These are phyloP conservation scores for Gardenia jasminoides DNA, from an alignment of 257 asterid genomes.

Conservation along the genomic window DNA sequence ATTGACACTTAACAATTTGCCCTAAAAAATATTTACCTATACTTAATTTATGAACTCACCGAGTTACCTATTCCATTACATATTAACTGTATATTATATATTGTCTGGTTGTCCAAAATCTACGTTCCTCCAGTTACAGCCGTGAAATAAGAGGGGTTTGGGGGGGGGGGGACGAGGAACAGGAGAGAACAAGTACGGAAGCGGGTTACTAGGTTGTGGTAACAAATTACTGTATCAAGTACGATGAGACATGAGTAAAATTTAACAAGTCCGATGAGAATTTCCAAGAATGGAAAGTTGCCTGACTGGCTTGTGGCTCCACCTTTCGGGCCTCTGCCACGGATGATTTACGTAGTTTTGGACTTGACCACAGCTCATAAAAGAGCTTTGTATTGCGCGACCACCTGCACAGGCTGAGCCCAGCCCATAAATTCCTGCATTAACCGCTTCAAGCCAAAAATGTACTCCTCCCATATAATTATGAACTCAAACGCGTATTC, in stretches of 20 bases:
- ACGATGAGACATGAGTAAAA: background rate
- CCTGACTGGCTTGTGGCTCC: background rate
- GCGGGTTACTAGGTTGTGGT: background rate
- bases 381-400: background rate
- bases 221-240: background rate
- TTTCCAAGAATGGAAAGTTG: background rate
- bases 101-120: too few relatives aligned
- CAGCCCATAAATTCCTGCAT: background rate
- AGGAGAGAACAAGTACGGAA: background rate
- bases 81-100: too few relatives aligned
- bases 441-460: background rate
- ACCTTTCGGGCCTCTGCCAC: background rate
- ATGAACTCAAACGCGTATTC: background rate
- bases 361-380: conserved; percentile 5
- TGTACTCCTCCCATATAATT: too few relatives aligned
- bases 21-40: too few relatives aligned
- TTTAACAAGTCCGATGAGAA: background rate
- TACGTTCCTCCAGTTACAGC: too few relatives aligned
- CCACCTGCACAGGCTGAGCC: background rate
- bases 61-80: too few relatives aligned
- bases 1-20: too few relatives aligned
- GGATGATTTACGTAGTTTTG: background rate
- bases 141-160: too few relatives aligned
- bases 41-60: too few relatives aligned
- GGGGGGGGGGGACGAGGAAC: too few relatives aligned